Evolutionary conservation across 2,329 filamentous ascomycete genomes (phyloP).

Genomic region (Dothiorella sarmentorum): DNA sequence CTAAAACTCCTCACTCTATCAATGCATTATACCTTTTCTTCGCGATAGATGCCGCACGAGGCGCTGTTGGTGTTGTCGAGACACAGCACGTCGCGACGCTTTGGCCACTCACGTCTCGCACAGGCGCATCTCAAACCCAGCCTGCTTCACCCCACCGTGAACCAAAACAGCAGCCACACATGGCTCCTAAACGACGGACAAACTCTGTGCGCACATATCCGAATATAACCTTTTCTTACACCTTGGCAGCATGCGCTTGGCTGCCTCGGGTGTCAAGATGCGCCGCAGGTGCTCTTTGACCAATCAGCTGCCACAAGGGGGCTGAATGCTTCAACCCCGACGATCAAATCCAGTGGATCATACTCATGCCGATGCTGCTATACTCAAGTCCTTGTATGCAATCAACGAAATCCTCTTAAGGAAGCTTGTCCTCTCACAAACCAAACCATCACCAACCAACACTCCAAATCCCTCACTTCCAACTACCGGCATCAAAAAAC

Average conservation of each 20-base stretch:
- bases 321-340: background rate
- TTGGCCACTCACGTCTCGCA: conserved; percentile 1
- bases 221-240: background rate
- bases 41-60: background rate
- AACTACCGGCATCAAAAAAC: background rate
- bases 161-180: background rate
- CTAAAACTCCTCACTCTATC: no score
- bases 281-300: background rate
- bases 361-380: background rate
- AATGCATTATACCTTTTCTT: background rate
- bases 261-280: background rate
- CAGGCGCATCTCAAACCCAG: background rate
- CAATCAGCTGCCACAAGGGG: background rate
- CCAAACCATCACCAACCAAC: background rate
- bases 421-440: background rate
- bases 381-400: background rate
- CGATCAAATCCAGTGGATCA: background rate
- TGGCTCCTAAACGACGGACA: background rate
- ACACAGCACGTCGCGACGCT: background rate
- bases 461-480: background rate
- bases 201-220: background rate
- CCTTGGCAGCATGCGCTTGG: conserved; percentile 7
- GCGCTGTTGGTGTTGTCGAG: background rate
- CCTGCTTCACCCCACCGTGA: background rate
- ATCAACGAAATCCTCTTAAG: background rate